phyloP scores from a whole-genome alignment of 169 alveolate genomes.

The Eimeria necatrix region DNA sequence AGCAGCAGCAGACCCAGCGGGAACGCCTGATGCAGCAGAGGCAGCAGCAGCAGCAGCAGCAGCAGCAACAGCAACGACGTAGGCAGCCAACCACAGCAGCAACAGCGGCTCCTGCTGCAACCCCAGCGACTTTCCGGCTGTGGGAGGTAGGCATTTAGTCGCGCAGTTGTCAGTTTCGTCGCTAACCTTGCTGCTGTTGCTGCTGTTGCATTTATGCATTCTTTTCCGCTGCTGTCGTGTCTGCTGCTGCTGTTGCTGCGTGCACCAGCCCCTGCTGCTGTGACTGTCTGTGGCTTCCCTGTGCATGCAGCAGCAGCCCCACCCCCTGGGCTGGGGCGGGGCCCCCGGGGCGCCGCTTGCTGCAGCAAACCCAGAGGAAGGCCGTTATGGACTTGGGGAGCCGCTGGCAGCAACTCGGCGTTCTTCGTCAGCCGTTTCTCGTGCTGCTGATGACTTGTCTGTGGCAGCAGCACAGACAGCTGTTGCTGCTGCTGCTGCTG shows the following conservation, averaged over 20 bases:
- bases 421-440: constrained; percentile 34
- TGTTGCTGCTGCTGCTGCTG: constrained; percentile 59
- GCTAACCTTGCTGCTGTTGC: neutral
- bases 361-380: neutral
- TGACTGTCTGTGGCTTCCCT: neutral
- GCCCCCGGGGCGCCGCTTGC: constrained; percentile 43
- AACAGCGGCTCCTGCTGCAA: constrained; percentile 24
- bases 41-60: constrained; percentile 42
- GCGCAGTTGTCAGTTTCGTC: neutral
- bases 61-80: constrained; percentile 50
- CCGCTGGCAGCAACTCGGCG: neutral
- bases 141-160: constrained; percentile 33
- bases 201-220: neutral
- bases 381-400: constrained; percentile 26
- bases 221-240: neutral
- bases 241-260: neutral
- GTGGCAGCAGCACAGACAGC: constrained; percentile 26
- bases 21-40: neutral
- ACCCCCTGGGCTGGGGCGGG: constrained; percentile 62
- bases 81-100: neutral
- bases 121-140: constrained; percentile 41
- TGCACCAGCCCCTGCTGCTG: neutral
- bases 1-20: constrained; percentile 33
- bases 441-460: constrained; percentile 49
- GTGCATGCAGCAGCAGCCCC: constrained; percentile 70